Percentiles rank a stretch among this genome's conserved stretches.
Evolutionary conservation across 345 rosid genomes (phyloP).

Genomic region (Lenwebbia sp.): DNA sequence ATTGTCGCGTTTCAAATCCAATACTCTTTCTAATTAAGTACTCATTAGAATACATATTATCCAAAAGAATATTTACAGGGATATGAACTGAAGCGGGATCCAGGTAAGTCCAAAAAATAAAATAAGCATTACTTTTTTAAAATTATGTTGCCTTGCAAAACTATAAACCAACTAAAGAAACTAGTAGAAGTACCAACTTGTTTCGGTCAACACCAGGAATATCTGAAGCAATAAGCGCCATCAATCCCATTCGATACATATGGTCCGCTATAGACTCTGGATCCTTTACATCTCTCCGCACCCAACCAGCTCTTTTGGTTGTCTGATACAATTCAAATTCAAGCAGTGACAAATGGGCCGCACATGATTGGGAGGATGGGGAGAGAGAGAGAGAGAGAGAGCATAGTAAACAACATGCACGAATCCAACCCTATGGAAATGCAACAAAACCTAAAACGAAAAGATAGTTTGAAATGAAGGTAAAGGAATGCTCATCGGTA

Average conservation of each 20-base stretch:
- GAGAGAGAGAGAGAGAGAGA: neutral
- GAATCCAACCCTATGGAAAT: neutral
- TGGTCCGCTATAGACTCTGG: constrained; percentile 93
- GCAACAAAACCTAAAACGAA: neutral
- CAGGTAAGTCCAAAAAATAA: neutral
- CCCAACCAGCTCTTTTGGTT: constrained; percentile 92
- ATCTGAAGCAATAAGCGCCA: constrained; percentile 74
- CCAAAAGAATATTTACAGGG: neutral
- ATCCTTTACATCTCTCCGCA: constrained; percentile 50
- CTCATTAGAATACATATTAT: neutral
- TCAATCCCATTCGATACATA: constrained; percentile 94
- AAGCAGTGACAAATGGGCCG: neutral
- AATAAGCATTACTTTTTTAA: neutral
- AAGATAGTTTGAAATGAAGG: neutral
- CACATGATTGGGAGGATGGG: neutral
- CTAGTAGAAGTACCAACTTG: constrained; percentile 31
- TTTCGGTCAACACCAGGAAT: constrained; percentile 76
- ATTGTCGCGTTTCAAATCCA: neutral
- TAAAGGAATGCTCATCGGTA: neutral
- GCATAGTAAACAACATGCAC: neutral
- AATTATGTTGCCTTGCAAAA: neutral
- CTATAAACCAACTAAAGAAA: neutral
- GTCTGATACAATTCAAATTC: constrained; percentile 28
- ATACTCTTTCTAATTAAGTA: neutral
- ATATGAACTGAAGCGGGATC: neutral